These are phyloP conservation scores for Beverwykella pulmonaria DNA, from an alignment of 495 filamentous ascomycete genomes.

Conservation along the genomic window DNA sequence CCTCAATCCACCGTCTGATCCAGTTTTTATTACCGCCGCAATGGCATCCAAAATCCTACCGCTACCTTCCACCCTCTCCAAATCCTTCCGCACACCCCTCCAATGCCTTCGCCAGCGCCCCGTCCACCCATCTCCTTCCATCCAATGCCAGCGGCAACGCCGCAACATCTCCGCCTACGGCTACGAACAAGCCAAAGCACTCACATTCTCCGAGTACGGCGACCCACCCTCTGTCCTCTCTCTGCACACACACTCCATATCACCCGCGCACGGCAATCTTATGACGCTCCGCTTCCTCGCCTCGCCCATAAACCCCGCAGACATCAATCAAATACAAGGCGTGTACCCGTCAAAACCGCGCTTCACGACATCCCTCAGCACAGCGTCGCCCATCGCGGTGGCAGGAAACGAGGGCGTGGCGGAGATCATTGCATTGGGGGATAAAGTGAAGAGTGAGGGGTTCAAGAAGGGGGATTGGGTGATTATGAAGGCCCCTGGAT, in stretches of 20 bases:
- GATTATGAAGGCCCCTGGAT: constrained; percentile 75
- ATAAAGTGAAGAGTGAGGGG: constrained; percentile 51
- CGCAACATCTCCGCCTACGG: constrained; percentile 78
- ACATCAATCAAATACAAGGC: constrained; percentile 96
- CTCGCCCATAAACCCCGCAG: constrained; percentile 91
- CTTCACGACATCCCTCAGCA: constrained; percentile 74
- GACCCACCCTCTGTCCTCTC: constrained; percentile 77
- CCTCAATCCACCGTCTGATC: neutral
- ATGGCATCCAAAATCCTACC: constrained; percentile 32
- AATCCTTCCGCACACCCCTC: neutral
- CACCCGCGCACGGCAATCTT: constrained; percentile 44
- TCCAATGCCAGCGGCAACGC: constrained; percentile 6
- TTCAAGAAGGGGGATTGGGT: constrained; percentile 83
- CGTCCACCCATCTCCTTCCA: neutral
- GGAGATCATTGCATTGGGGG: constrained; percentile 72
- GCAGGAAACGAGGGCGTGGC: constrained; percentile 91
- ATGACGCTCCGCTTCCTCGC: constrained; percentile 76
- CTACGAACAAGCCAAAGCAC: constrained; percentile 93
- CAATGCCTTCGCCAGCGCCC: constrained; percentile 8
- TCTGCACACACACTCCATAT: constrained; percentile 50
- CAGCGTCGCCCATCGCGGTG: constrained; percentile 69
- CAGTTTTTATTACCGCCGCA: neutral
- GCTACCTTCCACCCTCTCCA: constrained; percentile 3
- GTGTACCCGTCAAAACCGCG: constrained; percentile 86
- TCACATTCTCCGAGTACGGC: constrained; percentile 83